Percentiles rank a stretch among this genome's conserved stretches.
These are phyloP conservation scores for Glaciozyma antarctica DNA, from an alignment of 768 basidiomycete genomes.

Conservation along the genomic window DNA sequence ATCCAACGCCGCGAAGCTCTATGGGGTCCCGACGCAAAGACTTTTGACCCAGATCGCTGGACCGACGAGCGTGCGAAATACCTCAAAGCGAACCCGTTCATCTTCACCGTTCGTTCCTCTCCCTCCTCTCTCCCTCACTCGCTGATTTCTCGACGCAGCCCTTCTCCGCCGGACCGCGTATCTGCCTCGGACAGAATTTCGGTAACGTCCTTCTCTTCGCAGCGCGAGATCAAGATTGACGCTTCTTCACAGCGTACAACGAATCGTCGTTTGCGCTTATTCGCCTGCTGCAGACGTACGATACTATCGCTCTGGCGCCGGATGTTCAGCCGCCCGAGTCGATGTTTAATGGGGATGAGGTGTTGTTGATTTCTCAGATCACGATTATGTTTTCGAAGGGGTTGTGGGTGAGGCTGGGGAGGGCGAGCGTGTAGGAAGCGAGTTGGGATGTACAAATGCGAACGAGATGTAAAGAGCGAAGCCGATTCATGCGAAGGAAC, in stretches of 20 bases:
- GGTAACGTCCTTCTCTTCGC: not conserved
- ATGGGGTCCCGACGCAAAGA: constrained; percentile 63
- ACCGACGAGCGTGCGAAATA: constrained; percentile 52
- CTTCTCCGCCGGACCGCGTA: not conserved
- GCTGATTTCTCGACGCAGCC: not conserved
- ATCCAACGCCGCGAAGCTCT: constrained; percentile 60
- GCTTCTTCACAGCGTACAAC: constrained; percentile 46
- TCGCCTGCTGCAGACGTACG: constrained; percentile 54
- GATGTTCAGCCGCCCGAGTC: constrained; percentile 39
- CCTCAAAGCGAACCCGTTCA: constrained; percentile 54
- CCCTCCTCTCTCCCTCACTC: constrained; percentile 25
- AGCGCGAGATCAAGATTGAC: not conserved
- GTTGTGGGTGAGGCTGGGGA: constrained; percentile 29
- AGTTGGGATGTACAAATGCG: not conserved
- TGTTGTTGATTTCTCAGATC: not conserved
- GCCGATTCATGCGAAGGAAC: too few relatives aligned
- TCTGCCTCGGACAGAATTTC: constrained; percentile 1
- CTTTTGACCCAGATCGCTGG: constrained; percentile 62
- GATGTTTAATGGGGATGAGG: not conserved
- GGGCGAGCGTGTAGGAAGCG: not conserved
- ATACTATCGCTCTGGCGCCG: constrained; percentile 45
- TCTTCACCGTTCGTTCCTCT: constrained; percentile 42
- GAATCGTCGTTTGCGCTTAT: constrained; percentile 56
- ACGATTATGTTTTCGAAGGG: constrained; percentile 7
- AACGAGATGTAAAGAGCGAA: too few relatives aligned